These are phyloP conservation scores for Macroventuria anomochaeta DNA, from an alignment of 2,329 filamentous ascomycete genomes.

Conservation along the genomic window DNA sequence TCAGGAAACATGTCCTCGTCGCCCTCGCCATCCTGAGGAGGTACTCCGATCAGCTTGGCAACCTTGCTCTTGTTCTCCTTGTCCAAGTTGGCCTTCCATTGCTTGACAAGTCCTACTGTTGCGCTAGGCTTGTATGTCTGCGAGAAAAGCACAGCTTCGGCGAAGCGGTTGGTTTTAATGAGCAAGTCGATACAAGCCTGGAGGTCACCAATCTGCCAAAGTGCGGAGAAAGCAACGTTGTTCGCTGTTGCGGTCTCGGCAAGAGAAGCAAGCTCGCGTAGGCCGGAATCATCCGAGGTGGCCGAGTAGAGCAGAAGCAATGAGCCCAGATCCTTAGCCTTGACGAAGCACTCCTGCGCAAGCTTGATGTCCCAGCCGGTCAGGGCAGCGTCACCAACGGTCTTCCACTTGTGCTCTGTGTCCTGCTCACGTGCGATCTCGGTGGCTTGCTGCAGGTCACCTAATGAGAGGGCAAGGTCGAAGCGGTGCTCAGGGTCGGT, in stretches of 20 bases:
- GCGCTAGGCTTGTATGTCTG: conserved; percentile 94
- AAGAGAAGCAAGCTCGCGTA: conserved; percentile 73
- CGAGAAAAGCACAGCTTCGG: conserved; percentile 88
- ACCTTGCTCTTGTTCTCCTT: conserved; percentile 86
- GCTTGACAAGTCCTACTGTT: conserved; percentile 68
- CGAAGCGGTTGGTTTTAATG: conserved; percentile 75
- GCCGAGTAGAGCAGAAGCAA: conserved; percentile 87
- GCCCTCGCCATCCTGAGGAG: conserved; percentile 67
- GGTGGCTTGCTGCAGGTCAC: conserved; percentile 83
- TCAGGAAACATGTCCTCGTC: conserved; percentile 90
- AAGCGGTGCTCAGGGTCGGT: conserved; percentile 97
- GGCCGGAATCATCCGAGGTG: conserved; percentile 77
- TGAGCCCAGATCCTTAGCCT: conserved; percentile 89
- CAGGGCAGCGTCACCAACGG: conserved; percentile 89
- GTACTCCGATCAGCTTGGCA: conserved; percentile 80
- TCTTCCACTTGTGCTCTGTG: conserved; percentile 98
- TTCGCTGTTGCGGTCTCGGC: conserved; percentile 80
- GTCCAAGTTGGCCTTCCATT: conserved; percentile 86
- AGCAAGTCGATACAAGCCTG: conserved; percentile 82
- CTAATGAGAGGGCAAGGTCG: conserved; percentile 83
- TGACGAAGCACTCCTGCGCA: conserved; percentile 90
- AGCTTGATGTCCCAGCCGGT: conserved; percentile 84
- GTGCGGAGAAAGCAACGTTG: conserved; percentile 90
- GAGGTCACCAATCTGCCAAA: conserved; percentile 86
- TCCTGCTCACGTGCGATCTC: conserved; percentile 83